Base-by-base conservation (phyloP, 2,329 filamentous ascomycete genomes). In the Monilinia fructicola region DNA sequence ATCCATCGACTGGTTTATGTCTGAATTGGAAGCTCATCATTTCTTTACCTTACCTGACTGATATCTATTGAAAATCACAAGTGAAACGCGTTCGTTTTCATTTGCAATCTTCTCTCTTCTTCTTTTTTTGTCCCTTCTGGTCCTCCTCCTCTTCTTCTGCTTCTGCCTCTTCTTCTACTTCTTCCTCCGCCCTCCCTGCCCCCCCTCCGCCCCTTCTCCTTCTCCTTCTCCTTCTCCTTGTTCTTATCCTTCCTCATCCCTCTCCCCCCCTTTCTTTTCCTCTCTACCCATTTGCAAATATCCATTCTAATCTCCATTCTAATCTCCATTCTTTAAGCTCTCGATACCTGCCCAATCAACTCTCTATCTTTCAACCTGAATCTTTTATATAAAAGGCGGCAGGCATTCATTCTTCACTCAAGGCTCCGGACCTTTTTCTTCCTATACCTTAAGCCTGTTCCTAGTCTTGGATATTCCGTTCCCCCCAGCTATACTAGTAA, bases 401-500 rank as follows among this genome's bases (percentile, higher is more conserved):
- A 48, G 28, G 28, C 42, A 31, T 18, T 48, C 31, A 4, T 31
- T 38, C 42, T 59, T 42, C 56, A 59, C 56, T 48, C 6, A 59
- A 59, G 56, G 18, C 56, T 23, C 42, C 26, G 42, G 16, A 7
- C 23, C 9, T 44, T 42, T 28, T 23, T 21, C 35, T 44, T 56
- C 48, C 52, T n/a, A 18, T 56, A 35, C 50, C 12, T 56, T 28
- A 28, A 56, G 53, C 50, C 53, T 56, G 28, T 28, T 28, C 50
- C 53, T 58, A n/a, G 42, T 50, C 53, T 21, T 50, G 40, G 40
- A 64, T 18, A 58, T 65, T n/a, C 60, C 38, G 40, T 31, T 12
- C 59, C 50, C n/a, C 52, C 40, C n/a, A 58, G 42, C 54, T 18
- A 18, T 26, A 60, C 42, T 58, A 59, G 54, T 50, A 50, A 65